phyloP scores from a whole-genome alignment of 495 filamentous ascomycete genomes.

The Lepidopterella palustris region DNA sequence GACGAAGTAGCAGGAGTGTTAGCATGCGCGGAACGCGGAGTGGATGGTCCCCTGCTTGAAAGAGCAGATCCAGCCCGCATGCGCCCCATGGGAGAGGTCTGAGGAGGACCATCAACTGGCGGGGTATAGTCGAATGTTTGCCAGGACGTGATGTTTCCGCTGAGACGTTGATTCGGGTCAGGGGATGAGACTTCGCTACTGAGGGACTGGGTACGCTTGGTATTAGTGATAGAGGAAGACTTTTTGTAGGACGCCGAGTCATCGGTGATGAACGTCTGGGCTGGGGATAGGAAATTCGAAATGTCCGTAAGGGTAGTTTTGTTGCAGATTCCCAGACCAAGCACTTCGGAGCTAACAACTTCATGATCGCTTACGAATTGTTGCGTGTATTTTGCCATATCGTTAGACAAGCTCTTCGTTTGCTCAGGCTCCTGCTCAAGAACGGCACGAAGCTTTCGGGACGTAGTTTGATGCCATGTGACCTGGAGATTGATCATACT shows the following conservation, averaged over 20 bases:
- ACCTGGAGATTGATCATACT: conserved; percentile 77
- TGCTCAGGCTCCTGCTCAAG: conserved; percentile 60
- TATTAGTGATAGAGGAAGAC: conserved; percentile 23
- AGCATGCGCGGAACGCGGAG: conserved; percentile 10
- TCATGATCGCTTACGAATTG: conserved; percentile 66
- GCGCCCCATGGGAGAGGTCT: neutral
- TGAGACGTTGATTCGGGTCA: conserved; percentile 13
- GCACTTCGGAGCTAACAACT: conserved; percentile 48
- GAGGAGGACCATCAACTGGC: neutral
- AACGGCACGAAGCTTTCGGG: conserved; percentile 66
- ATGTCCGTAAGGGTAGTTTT: conserved; percentile 49
- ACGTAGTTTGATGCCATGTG: conserved; percentile 75
- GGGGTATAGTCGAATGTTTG: neutral
- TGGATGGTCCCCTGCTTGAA: conserved; percentile 18
- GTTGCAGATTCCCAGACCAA: conserved; percentile 53
- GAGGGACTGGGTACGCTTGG: conserved; percentile 33
- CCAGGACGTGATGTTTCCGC: conserved; percentile 11
- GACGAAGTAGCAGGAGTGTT: conserved; percentile 6
- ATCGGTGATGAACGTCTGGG: conserved; percentile 34
- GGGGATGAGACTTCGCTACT: conserved; percentile 28
- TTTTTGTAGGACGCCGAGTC: conserved; percentile 32
- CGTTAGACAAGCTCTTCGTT: conserved; percentile 56
- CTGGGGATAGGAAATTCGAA: conserved; percentile 51
- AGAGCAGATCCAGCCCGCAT: conserved; percentile 16
- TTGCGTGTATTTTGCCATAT: conserved; percentile 31